These are phyloP conservation scores for Punica granatum DNA, from an alignment of 345 rosid genomes.

Conservation along the genomic window DNA sequence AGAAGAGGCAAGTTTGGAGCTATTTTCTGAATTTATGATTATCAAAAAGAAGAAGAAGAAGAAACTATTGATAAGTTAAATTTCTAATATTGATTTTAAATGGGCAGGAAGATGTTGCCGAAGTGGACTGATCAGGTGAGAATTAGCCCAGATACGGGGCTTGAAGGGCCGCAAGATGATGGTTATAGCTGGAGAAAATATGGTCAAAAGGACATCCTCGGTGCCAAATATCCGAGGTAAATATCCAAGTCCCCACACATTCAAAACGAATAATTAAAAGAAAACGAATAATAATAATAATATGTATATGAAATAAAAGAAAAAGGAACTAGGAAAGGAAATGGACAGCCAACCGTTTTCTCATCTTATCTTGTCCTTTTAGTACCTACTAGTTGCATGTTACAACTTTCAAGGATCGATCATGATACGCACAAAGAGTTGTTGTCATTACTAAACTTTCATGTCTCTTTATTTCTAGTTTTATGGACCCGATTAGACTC, in stretches of 20 bases:
- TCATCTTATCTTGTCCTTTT: not conserved
- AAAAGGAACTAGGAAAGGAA: not conserved
- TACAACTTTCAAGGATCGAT: too few relatives aligned
- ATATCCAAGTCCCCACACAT: not conserved
- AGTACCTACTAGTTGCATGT: not conserved
- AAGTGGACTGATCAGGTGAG: slow-evolving; percentile 64
- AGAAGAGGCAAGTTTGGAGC: slow-evolving; percentile 52
- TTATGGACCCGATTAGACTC: too few relatives aligned
- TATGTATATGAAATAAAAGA: too few relatives aligned
- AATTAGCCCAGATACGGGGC: slow-evolving; percentile 45
- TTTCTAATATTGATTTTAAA: not conserved
- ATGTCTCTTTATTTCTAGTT: too few relatives aligned
- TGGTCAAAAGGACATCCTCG: slow-evolving; percentile 86
- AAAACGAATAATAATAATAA: not conserved
- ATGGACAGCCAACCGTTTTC: not conserved
- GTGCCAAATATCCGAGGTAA: slow-evolving; percentile 81
- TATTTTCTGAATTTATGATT: too few relatives aligned
- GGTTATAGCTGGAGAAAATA: slow-evolving; percentile 88
- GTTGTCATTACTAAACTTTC: too few relatives aligned
- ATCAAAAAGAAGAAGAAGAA: too few relatives aligned
- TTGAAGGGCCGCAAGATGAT: slow-evolving; percentile 70
- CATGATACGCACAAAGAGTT: too few relatives aligned
- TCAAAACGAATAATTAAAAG: not conserved
- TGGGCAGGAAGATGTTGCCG: slow-evolving; percentile 40
- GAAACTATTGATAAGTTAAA: too few relatives aligned